These are phyloP conservation scores for Teunomyces aglyptinius DNA, from an alignment of 805 yeast genomes.

Conservation along the genomic window DNA sequence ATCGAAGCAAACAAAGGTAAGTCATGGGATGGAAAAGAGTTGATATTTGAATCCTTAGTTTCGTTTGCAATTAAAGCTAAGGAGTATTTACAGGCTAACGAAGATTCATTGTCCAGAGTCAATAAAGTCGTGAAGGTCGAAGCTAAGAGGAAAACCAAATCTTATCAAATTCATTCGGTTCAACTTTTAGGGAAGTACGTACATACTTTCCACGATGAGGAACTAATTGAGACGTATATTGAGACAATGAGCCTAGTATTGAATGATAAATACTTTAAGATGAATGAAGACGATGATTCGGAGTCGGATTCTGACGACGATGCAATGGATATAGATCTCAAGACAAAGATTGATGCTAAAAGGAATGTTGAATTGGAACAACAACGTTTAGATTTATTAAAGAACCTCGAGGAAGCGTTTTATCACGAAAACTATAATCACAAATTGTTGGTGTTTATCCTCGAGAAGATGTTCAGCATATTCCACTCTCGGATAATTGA, in stretches of 20 bases:
- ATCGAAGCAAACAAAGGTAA: conserved; percentile 69
- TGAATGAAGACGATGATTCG: conserved; percentile 29
- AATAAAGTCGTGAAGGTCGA: conserved; percentile 53
- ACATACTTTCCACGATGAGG: conserved; percentile 31
- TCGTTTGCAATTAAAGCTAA: conserved; percentile 50
- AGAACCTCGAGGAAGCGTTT: conserved; percentile 36
- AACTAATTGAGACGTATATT: conserved; percentile 38
- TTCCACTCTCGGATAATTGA: conserved; percentile 24
- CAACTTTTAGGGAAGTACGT: conserved; percentile 53
- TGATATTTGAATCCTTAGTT: conserved; percentile 67
- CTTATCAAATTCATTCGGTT: conserved; percentile 58
- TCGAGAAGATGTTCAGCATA: conserved; percentile 21
- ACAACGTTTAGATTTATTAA: conserved; percentile 36
- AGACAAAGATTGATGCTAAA: conserved; percentile 32
- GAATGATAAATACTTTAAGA: conserved; percentile 38
- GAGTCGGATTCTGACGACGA: conserved; percentile 33
- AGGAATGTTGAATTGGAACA: conserved; percentile 50
- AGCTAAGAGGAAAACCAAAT: conserved; percentile 62
- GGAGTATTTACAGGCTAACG: conserved; percentile 24
- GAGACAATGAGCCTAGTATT: conserved; percentile 32
- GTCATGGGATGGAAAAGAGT: conserved; percentile 87
- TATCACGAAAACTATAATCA: conserved; percentile 11
- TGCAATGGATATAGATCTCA: conserved; percentile 21
- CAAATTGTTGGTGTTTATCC: conserved; percentile 25
- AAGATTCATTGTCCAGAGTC: conserved; percentile 32